Conservation (phyloP, 2,329 filamentous ascomycete genomes). For the Claviceps arundinis region DNA sequence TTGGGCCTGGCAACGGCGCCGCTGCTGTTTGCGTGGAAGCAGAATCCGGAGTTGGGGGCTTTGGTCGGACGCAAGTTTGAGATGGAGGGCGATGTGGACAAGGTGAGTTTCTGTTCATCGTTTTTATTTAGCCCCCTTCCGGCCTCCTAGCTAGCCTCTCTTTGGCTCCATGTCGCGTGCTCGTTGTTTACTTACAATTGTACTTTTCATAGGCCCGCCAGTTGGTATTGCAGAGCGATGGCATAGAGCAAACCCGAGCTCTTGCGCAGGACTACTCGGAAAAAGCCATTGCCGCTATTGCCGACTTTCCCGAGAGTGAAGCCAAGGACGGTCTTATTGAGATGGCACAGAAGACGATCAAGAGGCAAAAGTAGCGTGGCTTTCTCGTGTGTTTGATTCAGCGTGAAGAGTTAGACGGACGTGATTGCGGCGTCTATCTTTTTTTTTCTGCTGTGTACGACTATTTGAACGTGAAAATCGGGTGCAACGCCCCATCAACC, state of each 20-base stretch:
- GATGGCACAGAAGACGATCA: slow-evolving; percentile 87
- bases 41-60: slow-evolving; percentile 68
- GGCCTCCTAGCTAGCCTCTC: no score
- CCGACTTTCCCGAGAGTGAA: slow-evolving; percentile 79
- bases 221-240: slow-evolving; percentile 69
- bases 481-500: no score
- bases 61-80: slow-evolving; percentile 88
- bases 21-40: slow-evolving; percentile 89
- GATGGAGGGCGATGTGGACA: slow-evolving; percentile 68
- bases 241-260: slow-evolving; percentile 81
- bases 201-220: slow-evolving; percentile 57
- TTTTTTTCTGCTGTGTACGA: no score
- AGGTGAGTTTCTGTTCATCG: slow-evolving; percentile 38
- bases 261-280: slow-evolving; percentile 85
- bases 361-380: slow-evolving; percentile 61
- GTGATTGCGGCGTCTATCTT: not conserved
- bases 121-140: not conserved
- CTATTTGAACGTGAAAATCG: no score
- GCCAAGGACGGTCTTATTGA: slow-evolving; percentile 84
- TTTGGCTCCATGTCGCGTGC: no score
- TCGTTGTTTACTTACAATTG: not conserved
- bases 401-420: not conserved
- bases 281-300: slow-evolving; percentile 75
- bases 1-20: slow-evolving; percentile 88
- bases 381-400: not conserved